Evolutionary conservation across 345 rosid genomes (phyloP).

Genomic region (Pistacia integerrima): DNA sequence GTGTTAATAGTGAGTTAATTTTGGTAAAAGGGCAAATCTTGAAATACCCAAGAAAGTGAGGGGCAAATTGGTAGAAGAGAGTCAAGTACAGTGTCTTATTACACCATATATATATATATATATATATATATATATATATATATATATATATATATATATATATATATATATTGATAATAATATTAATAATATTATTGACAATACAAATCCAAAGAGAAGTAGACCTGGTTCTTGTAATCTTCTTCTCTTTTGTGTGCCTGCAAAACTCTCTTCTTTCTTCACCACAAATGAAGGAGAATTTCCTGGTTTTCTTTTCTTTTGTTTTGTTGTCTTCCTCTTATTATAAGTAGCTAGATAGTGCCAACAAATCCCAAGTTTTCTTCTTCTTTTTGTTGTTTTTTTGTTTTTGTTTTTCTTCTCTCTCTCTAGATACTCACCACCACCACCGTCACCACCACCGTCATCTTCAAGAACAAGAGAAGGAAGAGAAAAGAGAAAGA

Average conservation of each 20-base stretch:
- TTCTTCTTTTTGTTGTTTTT: not conserved
- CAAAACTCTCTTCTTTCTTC: slow-evolving; percentile 2
- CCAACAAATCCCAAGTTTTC: slow-evolving; percentile 24
- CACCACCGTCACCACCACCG: not conserved
- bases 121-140: too few relatives aligned
- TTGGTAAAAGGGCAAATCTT: slow-evolving; percentile 14
- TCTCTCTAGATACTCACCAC: not conserved
- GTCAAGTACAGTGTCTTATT: not conserved
- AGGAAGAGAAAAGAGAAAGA: slow-evolving; percentile 22
- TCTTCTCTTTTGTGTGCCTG: not conserved
- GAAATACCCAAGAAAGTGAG: slow-evolving; percentile 12
- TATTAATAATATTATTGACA: not conserved
- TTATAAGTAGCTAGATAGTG: not conserved
- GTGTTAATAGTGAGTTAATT: not conserved
- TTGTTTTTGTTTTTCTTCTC: not conserved
- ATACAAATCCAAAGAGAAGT: slow-evolving; percentile 19
- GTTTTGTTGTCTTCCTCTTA: slow-evolving; percentile 31
- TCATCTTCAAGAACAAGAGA: slow-evolving; percentile 9
- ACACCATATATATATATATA: not conserved
- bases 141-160: not conserved
- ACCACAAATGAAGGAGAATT: slow-evolving; percentile 42
- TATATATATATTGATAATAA: too few relatives aligned
- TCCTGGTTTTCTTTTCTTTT: slow-evolving; percentile 22
- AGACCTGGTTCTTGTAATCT: slow-evolving; percentile 9
- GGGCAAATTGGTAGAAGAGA: slow-evolving; percentile 18